Base-by-base conservation (phyloP, 352 stramenopile species). In the Pythium sukuiense region DNA sequence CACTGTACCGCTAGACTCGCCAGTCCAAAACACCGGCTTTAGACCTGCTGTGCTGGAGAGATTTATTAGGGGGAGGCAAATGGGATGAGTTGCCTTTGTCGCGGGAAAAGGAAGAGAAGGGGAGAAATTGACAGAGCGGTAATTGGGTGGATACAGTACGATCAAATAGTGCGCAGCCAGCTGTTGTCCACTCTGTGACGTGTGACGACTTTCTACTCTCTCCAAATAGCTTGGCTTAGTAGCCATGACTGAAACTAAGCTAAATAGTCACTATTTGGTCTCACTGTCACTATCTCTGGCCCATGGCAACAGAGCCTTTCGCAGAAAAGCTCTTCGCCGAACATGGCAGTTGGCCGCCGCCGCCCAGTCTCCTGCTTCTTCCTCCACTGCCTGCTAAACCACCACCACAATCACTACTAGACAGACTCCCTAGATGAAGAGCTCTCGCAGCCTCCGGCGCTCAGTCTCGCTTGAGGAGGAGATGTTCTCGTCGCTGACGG, bases 381-480 rank as follows among this genome's bases (percentile, higher is more conserved):
- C 46, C 11, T 8, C 16, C 24, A 29, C 45, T 26, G 9, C 13
- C 45, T 26, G 5, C 8, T 6, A 20, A 20, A 24, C 11, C 45
- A 9, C 24, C 6, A 32, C 18, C 20, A 32, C 53, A 24, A 39
- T 30, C n/a, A 20, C 26, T 26, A 26, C 26, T 2, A 57, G 30
- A 41, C 3, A 57, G 30, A 41, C 27, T 18, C 16, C 24, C 63
- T 57, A 39, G 48, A 65, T 43, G 37, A 48, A 43, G 32, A 48
- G 48, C 49, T 37, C 59, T 6, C 65, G 59, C 8, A 52, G 16
- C 20, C 45, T 16, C 8, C 53, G 60, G 52, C 65, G 65, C 48
- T 55, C 65, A 7, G 45, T 60, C 18, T 65, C 59, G 2, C 11
- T 65, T 6, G 66, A 73, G 6, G 66, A 73, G 14, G 55, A 67